A percentile compares a stretch with the other conserved stretches of the same genome.
Conservation (phyloP, 2,329 filamentous ascomycete genomes). For the Aspergillus persii region DNA sequence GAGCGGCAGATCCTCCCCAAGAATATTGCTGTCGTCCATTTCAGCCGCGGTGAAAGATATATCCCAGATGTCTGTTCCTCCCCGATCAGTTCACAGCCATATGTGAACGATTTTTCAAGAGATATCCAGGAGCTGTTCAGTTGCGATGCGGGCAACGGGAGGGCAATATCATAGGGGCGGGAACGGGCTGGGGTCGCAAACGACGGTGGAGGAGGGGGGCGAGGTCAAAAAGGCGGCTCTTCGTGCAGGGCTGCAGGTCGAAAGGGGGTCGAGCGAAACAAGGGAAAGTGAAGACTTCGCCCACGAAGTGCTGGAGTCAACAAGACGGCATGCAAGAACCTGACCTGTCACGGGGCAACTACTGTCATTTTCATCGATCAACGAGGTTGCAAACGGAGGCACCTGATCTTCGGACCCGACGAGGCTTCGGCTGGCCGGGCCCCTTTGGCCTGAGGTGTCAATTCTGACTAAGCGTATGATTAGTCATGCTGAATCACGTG, state of each 20-base stretch:
- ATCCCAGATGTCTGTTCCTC: constrained; percentile 9
- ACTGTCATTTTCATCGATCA: constrained; percentile 9
- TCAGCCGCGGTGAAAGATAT: constrained; percentile 17
- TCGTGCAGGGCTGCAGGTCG: constrained; percentile 3
- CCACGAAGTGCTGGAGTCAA: neutral
- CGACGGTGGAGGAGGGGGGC: constrained; percentile 11
- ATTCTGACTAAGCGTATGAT: neutral
- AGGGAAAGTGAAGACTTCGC: neutral
- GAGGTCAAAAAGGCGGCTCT: constrained; percentile 6
- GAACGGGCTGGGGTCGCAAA: constrained; percentile 20
- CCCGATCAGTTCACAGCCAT: constrained; percentile 24
- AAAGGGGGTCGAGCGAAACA: neutral
- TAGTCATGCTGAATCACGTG: neutral
- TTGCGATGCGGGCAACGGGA: constrained; percentile 10
- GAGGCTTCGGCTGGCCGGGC: constrained; percentile 4
- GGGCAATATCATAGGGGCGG: constrained; percentile 24
- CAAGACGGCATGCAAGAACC: neutral
- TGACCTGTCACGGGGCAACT: constrained; percentile 4
- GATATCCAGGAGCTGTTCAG: constrained; percentile 7
- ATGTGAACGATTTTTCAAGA: constrained; percentile 5
- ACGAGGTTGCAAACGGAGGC: constrained; percentile 12
- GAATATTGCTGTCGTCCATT: constrained; percentile 37
- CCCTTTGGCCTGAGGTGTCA: neutral
- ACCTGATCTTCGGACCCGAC: constrained; percentile 5
- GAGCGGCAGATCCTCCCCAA: constrained; percentile 48